phyloP scores from a whole-genome alignment of 306 rosid species.

The Fragaria vesca region DNA sequence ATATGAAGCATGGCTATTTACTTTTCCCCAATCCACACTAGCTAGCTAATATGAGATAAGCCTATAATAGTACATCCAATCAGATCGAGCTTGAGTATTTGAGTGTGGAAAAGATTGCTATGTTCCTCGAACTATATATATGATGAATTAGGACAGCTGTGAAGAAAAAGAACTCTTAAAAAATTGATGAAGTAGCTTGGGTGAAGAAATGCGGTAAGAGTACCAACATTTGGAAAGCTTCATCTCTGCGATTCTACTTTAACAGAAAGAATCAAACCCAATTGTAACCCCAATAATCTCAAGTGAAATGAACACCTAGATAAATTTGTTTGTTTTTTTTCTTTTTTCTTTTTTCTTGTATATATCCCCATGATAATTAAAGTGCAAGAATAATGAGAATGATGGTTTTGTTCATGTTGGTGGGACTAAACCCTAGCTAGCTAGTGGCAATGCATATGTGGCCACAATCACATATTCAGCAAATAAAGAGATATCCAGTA shows the following conservation, averaged over 20 bases:
- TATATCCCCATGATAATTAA: neutral
- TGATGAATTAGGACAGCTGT: neutral
- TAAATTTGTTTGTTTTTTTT: neutral
- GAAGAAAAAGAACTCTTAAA: too few relatives aligned
- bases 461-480: neutral
- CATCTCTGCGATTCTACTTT: neutral
- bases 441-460: neutral
- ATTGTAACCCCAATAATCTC: slow-evolving; percentile 7
- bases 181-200: neutral
- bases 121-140: neutral
- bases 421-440: slow-evolving; percentile 12
- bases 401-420: neutral
- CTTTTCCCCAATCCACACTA: neutral
- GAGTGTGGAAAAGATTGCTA: neutral
- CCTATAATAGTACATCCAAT: neutral
- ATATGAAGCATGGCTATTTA: neutral
- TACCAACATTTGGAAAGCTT: neutral
- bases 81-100: neutral
- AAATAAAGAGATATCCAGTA: neutral
- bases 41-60: neutral
- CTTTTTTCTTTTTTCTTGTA: neutral
- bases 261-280: neutral
- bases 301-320: neutral
- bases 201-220: neutral
- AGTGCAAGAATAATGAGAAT: neutral